Conservation (phyloP, 1,284 basidiomycete genomes). For the Irpex sp. region DNA sequence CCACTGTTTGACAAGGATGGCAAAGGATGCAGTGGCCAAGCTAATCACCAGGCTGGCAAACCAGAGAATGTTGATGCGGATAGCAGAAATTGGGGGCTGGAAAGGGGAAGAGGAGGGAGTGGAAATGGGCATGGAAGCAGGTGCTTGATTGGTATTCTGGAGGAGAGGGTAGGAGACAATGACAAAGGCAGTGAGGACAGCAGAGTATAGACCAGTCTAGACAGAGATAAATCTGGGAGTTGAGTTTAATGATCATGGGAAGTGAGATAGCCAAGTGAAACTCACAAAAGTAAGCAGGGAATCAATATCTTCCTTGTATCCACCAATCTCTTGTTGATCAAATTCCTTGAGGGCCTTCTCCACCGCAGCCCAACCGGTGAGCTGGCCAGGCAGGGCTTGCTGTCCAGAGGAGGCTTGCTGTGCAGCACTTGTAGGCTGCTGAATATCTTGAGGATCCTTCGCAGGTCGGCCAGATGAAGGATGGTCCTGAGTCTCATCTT, state of each 20-base stretch:
- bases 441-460: too few species aligned
- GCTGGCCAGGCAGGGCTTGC: not conserved
- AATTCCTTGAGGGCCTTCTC: not conserved
- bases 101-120: not conserved
- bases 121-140: not conserved
- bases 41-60: constrained; percentile 14
- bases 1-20: constrained; percentile 17
- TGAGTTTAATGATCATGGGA: not conserved
- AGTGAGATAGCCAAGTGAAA: not conserved
- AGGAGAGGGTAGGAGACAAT: constrained; percentile 9
- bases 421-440: too few species aligned
- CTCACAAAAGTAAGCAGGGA: not conserved
- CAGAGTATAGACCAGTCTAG: constrained; percentile 17
- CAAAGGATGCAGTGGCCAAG: constrained; percentile 12
- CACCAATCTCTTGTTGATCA: not conserved
- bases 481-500: too few species aligned
- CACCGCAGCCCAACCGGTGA: not conserved
- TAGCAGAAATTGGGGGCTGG: not conserved
- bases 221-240: not conserved
- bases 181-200: constrained; percentile 14
- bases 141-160: not conserved
- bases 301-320: constrained; percentile 1
- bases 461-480: too few species aligned
- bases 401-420: not conserved
- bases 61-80: constrained; percentile 12